Percentiles rank a stretch among this genome's conserved stretches.
These are phyloP conservation scores for Camellia sinensis DNA, from an alignment of 148 eudicot genomes.

Conservation along the genomic window DNA sequence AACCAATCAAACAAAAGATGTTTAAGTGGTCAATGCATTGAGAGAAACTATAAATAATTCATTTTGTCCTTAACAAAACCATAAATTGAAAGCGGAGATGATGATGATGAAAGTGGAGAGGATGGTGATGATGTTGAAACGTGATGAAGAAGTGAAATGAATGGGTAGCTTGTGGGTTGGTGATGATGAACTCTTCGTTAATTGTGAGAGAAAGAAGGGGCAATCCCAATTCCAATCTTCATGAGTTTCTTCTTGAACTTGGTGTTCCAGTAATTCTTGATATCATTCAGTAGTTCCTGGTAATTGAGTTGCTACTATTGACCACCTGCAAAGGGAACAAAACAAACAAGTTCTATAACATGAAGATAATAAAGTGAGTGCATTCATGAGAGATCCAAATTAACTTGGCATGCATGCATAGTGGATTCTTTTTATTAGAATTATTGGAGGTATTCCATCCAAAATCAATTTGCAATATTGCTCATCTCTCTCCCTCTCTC, in stretches of 20 bases:
- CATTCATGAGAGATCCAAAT: background rate
- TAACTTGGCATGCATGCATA: background rate
- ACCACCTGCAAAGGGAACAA: background rate
- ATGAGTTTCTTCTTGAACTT: background rate
- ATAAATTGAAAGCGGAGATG: background rate
- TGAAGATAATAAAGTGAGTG: too few species aligned
- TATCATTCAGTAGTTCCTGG: too few species aligned
- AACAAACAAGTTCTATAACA: too few species aligned
- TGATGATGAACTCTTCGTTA: too few species aligned
- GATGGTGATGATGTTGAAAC: background rate
- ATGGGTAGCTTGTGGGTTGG: background rate
- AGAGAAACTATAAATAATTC: too few species aligned
- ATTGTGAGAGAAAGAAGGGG: background rate
- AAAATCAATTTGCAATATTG: too few species aligned
- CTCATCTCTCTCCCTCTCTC: background rate
- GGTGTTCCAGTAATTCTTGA: background rate
- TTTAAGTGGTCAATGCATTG: background rate
- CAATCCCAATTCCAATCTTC: too few species aligned
- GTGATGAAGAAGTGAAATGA: background rate
- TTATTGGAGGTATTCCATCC: background rate
- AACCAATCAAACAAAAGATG: background rate
- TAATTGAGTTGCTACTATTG: too few species aligned
- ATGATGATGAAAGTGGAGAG: background rate
- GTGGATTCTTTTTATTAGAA: background rate
- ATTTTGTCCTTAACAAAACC: too few species aligned